Evolutionary conservation across 2,329 filamentous ascomycete species (phyloP), one percentile per base, ranked within the genome.

Genomic region (Hypoxylon sp.): DNA sequence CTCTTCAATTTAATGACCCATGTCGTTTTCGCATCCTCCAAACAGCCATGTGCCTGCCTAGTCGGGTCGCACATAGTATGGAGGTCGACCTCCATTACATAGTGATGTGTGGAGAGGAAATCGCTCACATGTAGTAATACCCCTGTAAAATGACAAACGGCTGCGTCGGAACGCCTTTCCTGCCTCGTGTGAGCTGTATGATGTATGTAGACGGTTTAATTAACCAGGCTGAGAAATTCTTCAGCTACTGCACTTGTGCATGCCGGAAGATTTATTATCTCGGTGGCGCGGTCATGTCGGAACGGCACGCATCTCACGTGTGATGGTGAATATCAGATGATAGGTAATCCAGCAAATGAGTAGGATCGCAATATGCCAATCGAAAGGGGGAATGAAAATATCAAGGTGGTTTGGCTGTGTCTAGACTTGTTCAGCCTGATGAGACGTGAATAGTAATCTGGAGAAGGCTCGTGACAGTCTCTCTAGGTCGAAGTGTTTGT

Each of bases 251-350:
- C 41, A 31, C 23, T n/a, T 17, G n/a, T 32, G 27, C 38, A 35
- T 37, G 34, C 25, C 19, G n/a, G n/a, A n/a, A n/a, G n/a, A n/a
- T n/a, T n/a, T 37, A 50, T 42, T 48, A 26, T 34, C 36, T 48
- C 17, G 19, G 51, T 58, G 51, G 55, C 47, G 47, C 51, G 47
- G 55, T 17, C 30, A 37, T 34, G 46, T 55, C 47, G 51, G 55
- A 37, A 54, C 55, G 46, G 55, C 45, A 42, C 51, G 51, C 51
- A 43, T 51, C 47, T 44, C 43, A 47, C 38, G 38, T 54, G 45
- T 41, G 50, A 37, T 42, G 30, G 26, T 51, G 44, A 27, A n/a
- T n/a, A n/a, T n/a, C n/a, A n/a, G n/a, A n/a, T n/a, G n/a, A n/a
- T n/a, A n/a, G n/a, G n/a, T n/a, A n/a, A n/a, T n/a, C n/a, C n/a